Evolutionary conservation across 139 green algal species (phyloP), one percentile per base, ranked within the genome.

Genomic region (Pseudopediastrum boryanum): DNA sequence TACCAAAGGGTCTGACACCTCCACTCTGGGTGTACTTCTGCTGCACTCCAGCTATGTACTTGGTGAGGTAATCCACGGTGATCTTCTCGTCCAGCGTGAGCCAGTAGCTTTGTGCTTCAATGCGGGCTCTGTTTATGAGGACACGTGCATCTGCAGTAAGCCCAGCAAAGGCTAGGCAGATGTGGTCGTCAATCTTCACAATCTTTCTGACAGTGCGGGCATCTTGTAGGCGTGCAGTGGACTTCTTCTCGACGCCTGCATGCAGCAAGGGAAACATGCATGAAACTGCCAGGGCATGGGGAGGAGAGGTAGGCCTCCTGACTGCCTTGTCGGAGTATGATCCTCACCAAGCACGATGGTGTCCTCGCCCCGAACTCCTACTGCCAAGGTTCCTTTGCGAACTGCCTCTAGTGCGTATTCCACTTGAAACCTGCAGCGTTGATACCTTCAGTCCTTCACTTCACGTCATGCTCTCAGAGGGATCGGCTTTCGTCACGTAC

Each of bases 321-420:
- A 61, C 25, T 29, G 23, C 50, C 50, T 61, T 61, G 50, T 66
- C 23, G 56, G 27, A 35, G 13, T 12, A 46, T 3, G 6, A 35
- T 10, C 63, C 82, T 50, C 61, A 95, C 90, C 95, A 42, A 99
- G 86, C 31, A 98, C 95, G 7, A 99, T 89, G 25, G 78, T 90
- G 78, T 99, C 94, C 42, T 33, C 89, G 62, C 96, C 97, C 12
- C 94, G 81, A 4, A 99, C 92, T 2, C 94, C 97, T 12, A 99
- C 95, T 2, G 97, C 97, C 8, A 97, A 86, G 0, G 93, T 91
- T 31, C 97, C 97, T 81, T 98, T 97, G 12, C 94, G 84, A 36
- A 99, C 97, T 38, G 97, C 97, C 79, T 99, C 97, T 41, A 98
- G 82, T 0, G 96, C 96, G 83, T 99, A 99, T 78, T 99, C 96